phyloP scores from a whole-genome alignment of 2,329 filamentous ascomycete species.

The Clonostachys sp. region DNA sequence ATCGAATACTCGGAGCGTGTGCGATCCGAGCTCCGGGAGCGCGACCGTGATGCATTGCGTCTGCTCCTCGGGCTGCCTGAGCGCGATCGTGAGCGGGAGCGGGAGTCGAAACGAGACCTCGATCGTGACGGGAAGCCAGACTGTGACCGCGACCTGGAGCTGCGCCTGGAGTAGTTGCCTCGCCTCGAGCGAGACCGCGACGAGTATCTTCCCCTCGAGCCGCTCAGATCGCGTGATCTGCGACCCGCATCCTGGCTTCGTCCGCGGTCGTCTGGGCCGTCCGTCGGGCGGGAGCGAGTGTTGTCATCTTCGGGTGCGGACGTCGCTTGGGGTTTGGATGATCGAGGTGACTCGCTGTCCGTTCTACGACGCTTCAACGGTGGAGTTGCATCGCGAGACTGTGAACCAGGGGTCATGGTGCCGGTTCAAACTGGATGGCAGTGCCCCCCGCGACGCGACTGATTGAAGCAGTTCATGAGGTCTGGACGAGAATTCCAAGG shows the following conservation, averaged over 20 bases:
- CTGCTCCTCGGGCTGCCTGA: neutral
- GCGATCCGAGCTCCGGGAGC: slow-evolving; percentile 16
- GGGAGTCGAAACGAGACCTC: slow-evolving; percentile 20
- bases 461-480: no score
- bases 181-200: slow-evolving; percentile 23
- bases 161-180: slow-evolving; percentile 17
- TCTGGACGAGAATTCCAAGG: no score
- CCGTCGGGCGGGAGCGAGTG: no score
- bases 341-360: slow-evolving; percentile 15
- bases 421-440: neutral
- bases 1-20: slow-evolving; percentile 20
- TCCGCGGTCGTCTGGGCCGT: neutral
- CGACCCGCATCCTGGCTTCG: neutral
- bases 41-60: slow-evolving; percentile 18
- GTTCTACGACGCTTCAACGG: slow-evolving; percentile 25
- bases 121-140: slow-evolving; percentile 22
- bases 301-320: no score
- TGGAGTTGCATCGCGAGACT: slow-evolving; percentile 14
- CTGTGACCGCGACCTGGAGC: slow-evolving; percentile 19
- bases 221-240: slow-evolving; percentile 9
- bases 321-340: neutral
- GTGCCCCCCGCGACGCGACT: no score
- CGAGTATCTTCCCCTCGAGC: slow-evolving; percentile 16
- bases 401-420: slow-evolving; percentile 20
- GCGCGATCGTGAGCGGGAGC: slow-evolving; percentile 12